Evolutionary conservation across 345 rosid species (phyloP), one percentile per base, ranked within the genome.

Genomic region (Brassica cretica): DNA sequence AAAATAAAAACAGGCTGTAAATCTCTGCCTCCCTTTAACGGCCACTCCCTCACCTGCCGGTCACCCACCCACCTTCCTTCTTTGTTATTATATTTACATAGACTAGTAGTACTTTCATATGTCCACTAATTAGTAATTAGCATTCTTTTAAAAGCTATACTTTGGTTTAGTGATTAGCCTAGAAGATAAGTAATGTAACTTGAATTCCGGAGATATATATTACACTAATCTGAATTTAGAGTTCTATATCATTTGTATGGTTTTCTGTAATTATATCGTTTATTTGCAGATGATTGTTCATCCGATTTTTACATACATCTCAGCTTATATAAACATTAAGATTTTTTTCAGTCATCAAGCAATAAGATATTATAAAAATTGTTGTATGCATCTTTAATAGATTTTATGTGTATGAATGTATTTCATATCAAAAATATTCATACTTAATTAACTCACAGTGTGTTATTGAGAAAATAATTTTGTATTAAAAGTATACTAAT

Each of bases 1-100:
- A 37, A 51, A 30, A 2, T 4, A 7, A 44, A 35, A 73, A 87
- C 93, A 88, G 91, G 82, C 93, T 86, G 90, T 85, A 79, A 74
- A 83, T 81, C 90, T 84, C 82, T 86, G 89, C 76, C 80, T 77
- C 72, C 74, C 80, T 80, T 76, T 82, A 86, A 87, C 95, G 88
- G 88, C 86, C 85, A 70, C 24, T 73, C 55, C 21, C 73, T 66
- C 39, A 65, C 80, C 62, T 58, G 64, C 64, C 93, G 71, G 89
- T 87, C 66, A 39, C 30, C 73, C 79, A 5, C 19, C 61, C 70
- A 6, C 41, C 61, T 69, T 82, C 11, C 19, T 10, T 24, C 5
- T 70, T 44, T 72, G 61, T 32, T 1, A 9, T 30, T 33, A 12
- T 37, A 73, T 55, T 32, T 16, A 59, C 5, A 62, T 15, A 58